Base-by-base conservation (phyloP, 1,284 basidiomycete species). In the Malassezia globosa region DNA sequence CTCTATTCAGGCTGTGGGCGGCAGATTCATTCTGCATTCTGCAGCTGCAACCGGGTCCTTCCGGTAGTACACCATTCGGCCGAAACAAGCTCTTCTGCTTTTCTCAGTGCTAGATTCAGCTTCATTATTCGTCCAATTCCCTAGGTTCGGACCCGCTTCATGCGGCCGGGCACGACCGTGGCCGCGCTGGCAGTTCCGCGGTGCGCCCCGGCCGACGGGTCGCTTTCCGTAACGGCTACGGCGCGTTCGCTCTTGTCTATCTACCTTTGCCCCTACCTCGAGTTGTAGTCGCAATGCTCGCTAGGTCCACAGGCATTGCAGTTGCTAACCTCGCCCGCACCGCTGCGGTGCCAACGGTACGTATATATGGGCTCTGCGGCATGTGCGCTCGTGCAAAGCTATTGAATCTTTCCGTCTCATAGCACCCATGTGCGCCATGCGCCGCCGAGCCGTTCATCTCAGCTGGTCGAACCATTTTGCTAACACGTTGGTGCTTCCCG, bases 251-350 rank as follows among this genome's bases (percentile, higher is more conserved):
- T 31, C 48, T 50, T 45, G 48, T 25, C 45, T 46, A 48, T 37
- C 33, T 46, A 43, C 49, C 44, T 46, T 41, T 46, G 37, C 31
- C 44, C 34, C 40, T 33, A 43, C 33, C 22, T 46, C 38, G 42
- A 47, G 38, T 41, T 19, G 33, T 56, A 50, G 54, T 53, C 57
- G 56, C 59, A 54, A 67, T 67, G 64, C 61, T 67, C 52, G 59
- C 64, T 63, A 60, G 64, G 46, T 62, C 63, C 51, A 58, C 61
- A 46, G 64, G 64, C 58, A 56, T 65, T 58, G 61, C 64, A 53
- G 59, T 63, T 55, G 64, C 61, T 58, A 65, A 67, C 59, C 57
- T 67, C 55, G 63, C 64, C 52, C 63, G 63, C 51, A 59, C 63
- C 55, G 60, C 64, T 51, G 57, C 54, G 45, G 53, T 55, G 51